Evolutionary conservation across 179 eudicot genomes (phyloP), one percentile per base, ranked within the genome.

Genomic region (Carnegiea gigantea): DNA sequence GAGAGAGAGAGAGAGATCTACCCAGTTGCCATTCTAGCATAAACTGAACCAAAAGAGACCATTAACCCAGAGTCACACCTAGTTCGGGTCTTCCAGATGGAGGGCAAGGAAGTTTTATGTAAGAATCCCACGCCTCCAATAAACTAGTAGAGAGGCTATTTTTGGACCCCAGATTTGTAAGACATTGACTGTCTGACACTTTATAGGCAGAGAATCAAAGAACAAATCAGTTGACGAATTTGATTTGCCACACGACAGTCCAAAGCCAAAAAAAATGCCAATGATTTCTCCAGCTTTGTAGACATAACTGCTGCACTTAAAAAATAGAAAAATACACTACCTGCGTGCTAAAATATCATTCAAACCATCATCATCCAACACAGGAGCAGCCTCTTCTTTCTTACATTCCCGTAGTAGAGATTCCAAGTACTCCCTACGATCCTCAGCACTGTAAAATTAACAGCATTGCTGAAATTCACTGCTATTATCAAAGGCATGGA

Each of bases 341-440:
- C 98, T 97, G 84, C 99, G 95, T 53, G 99, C 98, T 87, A 97
- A 91, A 73, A 92, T 81, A 83, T 97, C 92, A 92, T 97, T 97
- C 40, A 97, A 85, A 53, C 97, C 89, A 91, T 97, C 99, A 82
- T 97, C 98, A 81, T 89, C 92, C 81, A 93, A 83, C 82, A 97
- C 99, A 83, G 98, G 97, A 67, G 98, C 94, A 81, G 90, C 98
- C 86, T 94, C 99, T 90, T 97, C 99, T 89, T 93, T 97, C 90
- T 97, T 97, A 83, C 92, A 87, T 86, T 95, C 99, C 79, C 99
- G 86, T 78, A 97, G 88, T 73, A 97, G 95, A 82, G 98, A 84
- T 86, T 97, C 99, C 89, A 97, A 84, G 89, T 97, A 97, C 78
- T 95, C 99, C 82, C 97, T 95, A 76, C 99, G 97, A 83, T 97